Conservation (phyloP, 805 yeast genomes). For the Komagataella pastoris region DNA sequence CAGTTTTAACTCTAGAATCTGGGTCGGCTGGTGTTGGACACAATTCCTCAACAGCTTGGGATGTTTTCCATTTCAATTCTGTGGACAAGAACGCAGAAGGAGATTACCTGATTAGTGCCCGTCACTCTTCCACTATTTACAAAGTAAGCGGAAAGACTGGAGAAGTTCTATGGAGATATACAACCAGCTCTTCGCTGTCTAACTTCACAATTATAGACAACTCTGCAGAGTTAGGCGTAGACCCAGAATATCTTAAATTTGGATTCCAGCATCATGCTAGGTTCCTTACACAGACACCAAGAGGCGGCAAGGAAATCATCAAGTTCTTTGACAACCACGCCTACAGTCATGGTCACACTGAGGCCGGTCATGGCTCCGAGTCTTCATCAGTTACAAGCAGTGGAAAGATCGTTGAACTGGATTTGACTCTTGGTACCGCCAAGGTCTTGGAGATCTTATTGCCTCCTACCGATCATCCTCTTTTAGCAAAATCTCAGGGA, state of each 20-base stretch:
- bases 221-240: constrained; percentile 3
- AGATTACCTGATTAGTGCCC: constrained; percentile 20
- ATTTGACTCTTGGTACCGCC: constrained; percentile 15
- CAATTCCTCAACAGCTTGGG: constrained; percentile 23
- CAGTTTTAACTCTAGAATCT: constrained; percentile 16
- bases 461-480: constrained; percentile 11
- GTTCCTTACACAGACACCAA: constrained; percentile 11
- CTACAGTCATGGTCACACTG: background rate
- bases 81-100: constrained; percentile 22
- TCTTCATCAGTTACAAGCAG: constrained; percentile 5
- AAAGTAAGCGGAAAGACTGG: constrained; percentile 22
- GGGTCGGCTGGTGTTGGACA: constrained; percentile 22
- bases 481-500: constrained; percentile 17
- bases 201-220: constrained; percentile 1
- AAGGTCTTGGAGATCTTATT: constrained; percentile 12
- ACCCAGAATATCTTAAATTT: constrained; percentile 13
- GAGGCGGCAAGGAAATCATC: constrained; percentile 15
- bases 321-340: constrained; percentile 19
- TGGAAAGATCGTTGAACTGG: constrained; percentile 13
- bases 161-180: constrained; percentile 18
- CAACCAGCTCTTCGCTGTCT: constrained; percentile 13
- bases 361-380: background rate
- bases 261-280: constrained; percentile 26
- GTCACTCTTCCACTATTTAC: constrained; percentile 21
- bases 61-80: constrained; percentile 25